Conservation (phyloP, 768 basidiomycete species). For the Phaffia tasmanica region DNA sequence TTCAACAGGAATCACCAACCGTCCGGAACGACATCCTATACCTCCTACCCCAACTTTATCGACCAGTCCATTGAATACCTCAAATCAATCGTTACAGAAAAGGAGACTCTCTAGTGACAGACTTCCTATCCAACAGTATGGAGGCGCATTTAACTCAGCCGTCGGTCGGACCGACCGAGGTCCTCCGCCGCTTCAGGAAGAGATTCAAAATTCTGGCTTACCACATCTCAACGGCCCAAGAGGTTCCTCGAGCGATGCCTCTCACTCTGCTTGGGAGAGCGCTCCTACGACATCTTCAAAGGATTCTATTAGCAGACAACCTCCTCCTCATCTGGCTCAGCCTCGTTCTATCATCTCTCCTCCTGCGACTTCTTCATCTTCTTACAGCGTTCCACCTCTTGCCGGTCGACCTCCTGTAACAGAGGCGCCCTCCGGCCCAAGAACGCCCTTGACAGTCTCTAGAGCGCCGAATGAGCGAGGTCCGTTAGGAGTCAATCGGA, state of each 20-base stretch:
- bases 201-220: no score
- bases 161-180: background rate
- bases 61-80: slow-evolving; percentile 38
- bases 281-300: no score
- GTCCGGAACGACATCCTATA: slow-evolving; percentile 37
- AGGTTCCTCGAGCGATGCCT: no score
- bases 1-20: slow-evolving; percentile 1
- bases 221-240: no score
- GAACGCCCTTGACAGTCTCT: background rate
- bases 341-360: background rate
- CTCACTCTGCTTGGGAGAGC: no score
- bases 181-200: no score
- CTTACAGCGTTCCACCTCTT: background rate
- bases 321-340: slow-evolving; percentile 20
- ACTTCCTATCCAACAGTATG: slow-evolving; percentile 12
- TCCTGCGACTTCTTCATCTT: background rate
- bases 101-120: slow-evolving; percentile 11
- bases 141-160: background rate
- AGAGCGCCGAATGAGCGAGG: background rate
- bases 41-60: slow-evolving; percentile 1
- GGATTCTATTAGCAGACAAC: background rate
- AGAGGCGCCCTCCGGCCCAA: background rate
- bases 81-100: slow-evolving; percentile 57
- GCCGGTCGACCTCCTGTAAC: background rate
- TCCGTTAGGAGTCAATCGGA: background rate